Conservation (phyloP, 768 basidiomycete genomes). For the Suillus spraguei region DNA sequence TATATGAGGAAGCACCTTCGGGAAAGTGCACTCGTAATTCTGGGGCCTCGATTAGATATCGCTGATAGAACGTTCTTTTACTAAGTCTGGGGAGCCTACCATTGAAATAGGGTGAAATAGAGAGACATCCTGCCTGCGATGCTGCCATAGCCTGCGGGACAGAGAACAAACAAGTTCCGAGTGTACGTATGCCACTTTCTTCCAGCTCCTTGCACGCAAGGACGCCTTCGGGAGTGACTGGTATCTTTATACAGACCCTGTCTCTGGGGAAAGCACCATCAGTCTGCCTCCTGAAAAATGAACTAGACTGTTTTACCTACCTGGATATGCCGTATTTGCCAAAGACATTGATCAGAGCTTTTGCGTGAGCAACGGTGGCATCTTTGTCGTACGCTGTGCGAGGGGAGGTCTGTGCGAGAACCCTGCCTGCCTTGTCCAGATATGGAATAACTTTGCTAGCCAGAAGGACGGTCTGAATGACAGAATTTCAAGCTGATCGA, state of each 20-base stretch:
- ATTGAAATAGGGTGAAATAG: constrained; percentile 61
- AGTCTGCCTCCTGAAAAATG: background rate
- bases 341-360: constrained; percentile 42
- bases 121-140: constrained; percentile 52
- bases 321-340: constrained; percentile 44
- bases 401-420: constrained; percentile 49
- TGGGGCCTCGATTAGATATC: constrained; percentile 16
- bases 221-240: constrained; percentile 53
- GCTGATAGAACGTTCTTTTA: constrained; percentile 10
- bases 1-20: constrained; percentile 35
- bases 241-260: constrained; percentile 62
- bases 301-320: constrained; percentile 22
- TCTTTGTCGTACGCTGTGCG: constrained; percentile 42
- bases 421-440: constrained; percentile 40
- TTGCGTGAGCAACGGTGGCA: constrained; percentile 45
- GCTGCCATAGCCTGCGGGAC: constrained; percentile 59
- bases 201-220: constrained; percentile 50
- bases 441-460: constrained; percentile 45
- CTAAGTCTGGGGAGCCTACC: constrained; percentile 29
- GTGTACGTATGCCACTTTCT: constrained; percentile 48
- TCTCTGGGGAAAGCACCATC: constrained; percentile 29
- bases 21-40: constrained; percentile 53
- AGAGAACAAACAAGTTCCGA: constrained; percentile 57
- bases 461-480: constrained; percentile 44
- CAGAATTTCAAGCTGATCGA: constrained; percentile 3